Conservation (phyloP, 2,329 filamentous ascomycete species). For the Magnaporthiopsis poae region DNA sequence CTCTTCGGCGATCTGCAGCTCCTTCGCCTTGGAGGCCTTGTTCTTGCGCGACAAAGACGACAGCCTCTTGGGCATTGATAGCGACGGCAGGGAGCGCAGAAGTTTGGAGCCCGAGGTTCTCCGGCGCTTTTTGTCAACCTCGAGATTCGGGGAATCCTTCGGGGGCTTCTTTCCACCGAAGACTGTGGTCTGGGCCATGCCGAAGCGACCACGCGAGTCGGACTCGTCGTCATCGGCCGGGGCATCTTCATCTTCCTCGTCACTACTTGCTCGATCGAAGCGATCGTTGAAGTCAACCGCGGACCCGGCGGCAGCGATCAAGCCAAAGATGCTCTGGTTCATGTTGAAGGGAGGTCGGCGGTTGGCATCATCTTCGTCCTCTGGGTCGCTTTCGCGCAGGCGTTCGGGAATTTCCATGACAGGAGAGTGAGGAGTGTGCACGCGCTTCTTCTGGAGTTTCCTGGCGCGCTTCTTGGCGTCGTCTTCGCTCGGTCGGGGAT, state of each 20-base stretch:
- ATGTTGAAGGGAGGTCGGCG: slow-evolving; percentile 52
- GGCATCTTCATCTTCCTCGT: slow-evolving; percentile 53
- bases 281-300: slow-evolving; percentile 71
- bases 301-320: slow-evolving; percentile 81
- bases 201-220: slow-evolving; percentile 7
- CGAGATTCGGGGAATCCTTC: slow-evolving; percentile 14
- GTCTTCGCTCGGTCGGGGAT: slow-evolving; percentile 19
- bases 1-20: slow-evolving; percentile 23
- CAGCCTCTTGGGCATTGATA: slow-evolving; percentile 33
- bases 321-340: slow-evolving; percentile 88
- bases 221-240: slow-evolving; percentile 12
- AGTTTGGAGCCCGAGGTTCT: slow-evolving; percentile 32
- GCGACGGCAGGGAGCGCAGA: slow-evolving; percentile 52
- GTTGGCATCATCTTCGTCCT: slow-evolving; percentile 39
- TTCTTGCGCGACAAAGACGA: slow-evolving; percentile 20
- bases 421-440: slow-evolving; percentile 27
- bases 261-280: slow-evolving; percentile 70
- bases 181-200: slow-evolving; percentile 31
- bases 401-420: slow-evolving; percentile 45
- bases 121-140: slow-evolving; percentile 5
- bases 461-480: slow-evolving; percentile 29
- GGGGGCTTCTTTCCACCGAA: not conserved
- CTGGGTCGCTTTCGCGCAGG: slow-evolving; percentile 38
- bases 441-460: slow-evolving; percentile 36
- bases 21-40: slow-evolving; percentile 31